Evolutionary conservation across 768 basidiomycete genomes (phyloP), one percentile per base, ranked within the genome.

Genomic region (Pleurotus tuoliensis): DNA sequence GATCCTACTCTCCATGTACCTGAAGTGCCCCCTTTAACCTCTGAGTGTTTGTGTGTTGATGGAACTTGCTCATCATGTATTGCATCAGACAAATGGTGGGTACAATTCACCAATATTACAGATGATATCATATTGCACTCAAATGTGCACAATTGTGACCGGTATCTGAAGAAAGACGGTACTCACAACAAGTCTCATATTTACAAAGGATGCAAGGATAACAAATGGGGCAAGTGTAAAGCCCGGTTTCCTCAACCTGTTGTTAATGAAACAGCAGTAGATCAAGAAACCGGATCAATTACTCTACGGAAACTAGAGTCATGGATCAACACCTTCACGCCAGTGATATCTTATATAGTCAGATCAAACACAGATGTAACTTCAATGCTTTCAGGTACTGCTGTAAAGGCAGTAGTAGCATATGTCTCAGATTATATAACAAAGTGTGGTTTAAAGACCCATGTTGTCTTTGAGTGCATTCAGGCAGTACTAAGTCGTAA

Each of bases 321-420:
- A 7, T 56, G 56, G 56, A 16, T 56, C 1, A 56, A 56, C 11
- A 56, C 56, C 30, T 34, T 56, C 16, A 55, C 54, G 1, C 54
- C 54, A 30, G 12, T 38, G 3, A n/a, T 55, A 25, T 27, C 54
- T 16, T 46, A 46, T 24, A 46, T 72, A 5, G 25, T 71, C 5
- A 43, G 71, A 5, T 74, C 68, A 47, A 75, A 76, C 55, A 68
- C 73, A 20, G 71, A 77, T 62, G 64, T 69, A 1, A 70, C 66
- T 0, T 64, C 62, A 57, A 51, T 74, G 15, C 45, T 62, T 8
- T 73, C 72, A 24, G 72, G 74, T 4, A 75, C 74, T 13, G 66
- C 69, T 1, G 63, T 77, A 1, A 20, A 20, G 24, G 65, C 66
- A 8, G 61, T 70, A 3, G 59, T 70, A 0, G 57, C 63, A 13